Base-by-base conservation (phyloP, 2,329 filamentous ascomycete genomes). In the Ascochyta pisi region DNA sequence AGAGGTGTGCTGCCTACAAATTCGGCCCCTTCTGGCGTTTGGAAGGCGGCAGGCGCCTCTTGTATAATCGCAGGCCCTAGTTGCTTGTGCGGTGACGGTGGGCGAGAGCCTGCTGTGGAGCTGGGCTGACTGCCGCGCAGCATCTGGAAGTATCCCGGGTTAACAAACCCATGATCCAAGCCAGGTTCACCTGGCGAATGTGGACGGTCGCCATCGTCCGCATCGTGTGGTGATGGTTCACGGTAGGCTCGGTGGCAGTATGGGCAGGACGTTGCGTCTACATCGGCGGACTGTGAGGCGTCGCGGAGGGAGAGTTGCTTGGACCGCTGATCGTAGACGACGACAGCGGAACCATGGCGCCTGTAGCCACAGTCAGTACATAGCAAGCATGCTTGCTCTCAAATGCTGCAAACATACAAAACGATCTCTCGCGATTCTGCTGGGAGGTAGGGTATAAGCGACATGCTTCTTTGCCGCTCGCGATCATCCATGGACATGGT, bases 131-230 rank as follows among this genome's bases (percentile, higher is more conserved):
- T 87, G 46, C 83, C 78, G 40, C 86, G 89, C 37, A 99, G 87
- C 89, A 98, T 93, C 68, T 91, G 91, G 77, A 99, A 99, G 80
- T 99, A 99, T 47, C 92, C 87, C 2, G 93, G 93, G 68, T 93
- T 89, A 65, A 97, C 90, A 72, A 93, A 98, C 53, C 88, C 84
- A 44, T 89, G 83, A 34, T 79, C 75, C 49, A 74, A 67, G 69
- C 74, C 61, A 65, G 71, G 63, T 57, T 68, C 57, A 6, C 62
- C 61, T 43, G 62, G 61, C 42, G 73, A 50, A 59, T 75, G 67
- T 35, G 73, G 72, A 44, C 73, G 68, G 15, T 70, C 66, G 37
- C 57, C 62, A 19, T 73, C 71, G 44, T 76, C 69, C 22, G 69
- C 62, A 2, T 67, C 68, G 37, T 69, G 67, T 5, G 66, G 65